Evolutionary conservation across 1,139 yeast genomes (phyloP), one percentile per base, ranked within the genome.

Genomic region (Saccharomyces hybrid): DNA sequence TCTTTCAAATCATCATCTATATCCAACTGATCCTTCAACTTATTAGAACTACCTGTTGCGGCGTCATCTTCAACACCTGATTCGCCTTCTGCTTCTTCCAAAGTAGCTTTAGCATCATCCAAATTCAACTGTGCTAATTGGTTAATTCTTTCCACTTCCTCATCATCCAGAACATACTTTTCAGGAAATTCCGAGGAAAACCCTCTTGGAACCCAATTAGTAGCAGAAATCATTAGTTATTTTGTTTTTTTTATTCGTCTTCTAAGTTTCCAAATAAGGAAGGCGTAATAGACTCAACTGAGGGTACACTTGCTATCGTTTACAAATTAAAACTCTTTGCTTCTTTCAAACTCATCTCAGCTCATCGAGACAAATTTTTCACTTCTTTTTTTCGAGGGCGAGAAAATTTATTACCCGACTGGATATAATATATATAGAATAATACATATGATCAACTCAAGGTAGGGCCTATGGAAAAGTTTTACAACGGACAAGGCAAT

Each of bases 141-240:
- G 58, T 85, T 82, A 67, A 93, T 90, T 72, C 97, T 81, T 57
- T 83, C 95, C 88, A 93, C 85, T 72, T 93, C 99, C 56, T 81
- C 95, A 60, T 93, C 98, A 64, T 90, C 84, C 56, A 93, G 75
- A 62, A 88, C 96, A 66, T 89, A 90, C 67, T 87, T 82, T 63
- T 83, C 88, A 4, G 99, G 99, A 67, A 85, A 88, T 70, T 91
- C 97, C 44, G 96, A 81, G 29, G 99, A 95, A 70, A 80, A 87
- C 9, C 99, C 99, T 66, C 96, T 81, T 51, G 98, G 98, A 34
- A 93, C 96, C 98, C 99, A 93, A 52, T 85, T 76, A 51, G 95
- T 85, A 32, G 97, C 86, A 51, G 99, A 90, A 61, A 93, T 85
- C 96, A 95, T 90, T 48, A 11, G 27, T 13, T 34, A 48, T 29